Evolutionary conservation across 129 eudicot genomes (phyloP), one percentile per base, ranked within the genome.

Genomic region (Mikania micrantha): DNA sequence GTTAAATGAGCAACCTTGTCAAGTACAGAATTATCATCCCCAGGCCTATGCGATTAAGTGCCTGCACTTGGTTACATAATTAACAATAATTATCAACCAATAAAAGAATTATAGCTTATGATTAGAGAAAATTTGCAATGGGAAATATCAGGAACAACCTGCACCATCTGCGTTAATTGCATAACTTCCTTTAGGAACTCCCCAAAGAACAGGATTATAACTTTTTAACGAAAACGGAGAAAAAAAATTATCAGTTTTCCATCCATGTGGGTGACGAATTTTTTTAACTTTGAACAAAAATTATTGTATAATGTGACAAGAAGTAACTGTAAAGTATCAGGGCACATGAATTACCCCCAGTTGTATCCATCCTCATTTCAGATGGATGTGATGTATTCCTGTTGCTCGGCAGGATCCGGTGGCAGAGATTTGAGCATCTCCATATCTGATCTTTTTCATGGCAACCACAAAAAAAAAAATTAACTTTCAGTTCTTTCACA

Each of bases 161-260:
- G 96, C 67, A 93, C 95, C 99, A 93, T 93, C 79, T 86, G 99
- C 90, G 53, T 93, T 58, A 59, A 85, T 86, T 40, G 96, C 96
- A 83, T 88, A 93, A 75, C 98, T 88, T 88, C 98, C 98, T 74
- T 93, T 88, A 29, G 98, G 98, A 35, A 90, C 96, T 72, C 99
- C 99, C 96, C 93, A 93, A 7, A 89, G 81, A 65, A 93, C 93
- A 52, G 93, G 99, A 62, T 93, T 84, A 81, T 89, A 93, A 11
- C 99, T 25, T 93, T 74, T 66, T 42, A 13, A 57, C 9, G 22
- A 16, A 57, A 52, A 24, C 20, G 15, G 31, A 2, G 41, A 2
- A 59, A 53, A 61, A 13, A 24, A 8, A n/a, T n/a, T 13, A 36
- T 47, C 36, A 68, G 45, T 49, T 49, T 57, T 49, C 47, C 24